A percentile compares a stretch with the other conserved stretches of the same genome.
Conservation (phyloP, 371 early-diverging fungal genomes). For the Apophysomyces ossiformis region DNA sequence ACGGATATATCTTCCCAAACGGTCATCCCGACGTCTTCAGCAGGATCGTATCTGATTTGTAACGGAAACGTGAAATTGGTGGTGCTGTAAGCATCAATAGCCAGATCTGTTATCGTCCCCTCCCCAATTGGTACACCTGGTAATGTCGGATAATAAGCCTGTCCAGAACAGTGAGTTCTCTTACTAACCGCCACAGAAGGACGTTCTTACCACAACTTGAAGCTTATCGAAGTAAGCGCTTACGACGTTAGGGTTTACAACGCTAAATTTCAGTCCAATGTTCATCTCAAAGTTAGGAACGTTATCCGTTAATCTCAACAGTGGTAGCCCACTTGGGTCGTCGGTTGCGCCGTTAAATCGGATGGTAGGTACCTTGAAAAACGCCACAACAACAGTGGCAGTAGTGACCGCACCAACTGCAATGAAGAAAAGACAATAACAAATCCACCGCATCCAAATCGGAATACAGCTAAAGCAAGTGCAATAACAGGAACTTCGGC, state of each 20-base stretch:
- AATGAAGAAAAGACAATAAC: slow-evolving; percentile 17
- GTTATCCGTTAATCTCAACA: neutral
- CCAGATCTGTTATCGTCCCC: slow-evolving; percentile 32
- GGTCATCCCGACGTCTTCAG: slow-evolving; percentile 28
- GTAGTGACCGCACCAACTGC: slow-evolving; percentile 15
- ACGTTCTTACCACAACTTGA: slow-evolving; percentile 31
- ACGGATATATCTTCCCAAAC: slow-evolving; percentile 42
- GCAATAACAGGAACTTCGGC: slow-evolving; percentile 14
- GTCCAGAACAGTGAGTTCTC: neutral
- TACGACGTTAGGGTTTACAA: slow-evolving; percentile 43
- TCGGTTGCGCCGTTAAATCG: slow-evolving; percentile 28
- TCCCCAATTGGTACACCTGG: slow-evolving; percentile 40
- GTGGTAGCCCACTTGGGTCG: slow-evolving; percentile 21
- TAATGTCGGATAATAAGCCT: slow-evolving; percentile 50
- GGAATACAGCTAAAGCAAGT: slow-evolving; percentile 29
- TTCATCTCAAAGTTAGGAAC: slow-evolving; percentile 2
- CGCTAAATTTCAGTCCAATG: slow-evolving; percentile 35
- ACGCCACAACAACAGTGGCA: slow-evolving; percentile 23
- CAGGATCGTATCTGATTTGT: slow-evolving; percentile 30
- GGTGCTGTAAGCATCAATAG: slow-evolving; percentile 33
- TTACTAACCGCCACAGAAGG: neutral
- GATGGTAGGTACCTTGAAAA: slow-evolving; percentile 28
- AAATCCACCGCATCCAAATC: slow-evolving; percentile 28
- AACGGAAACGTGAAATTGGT: slow-evolving; percentile 45
- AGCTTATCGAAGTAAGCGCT: slow-evolving; percentile 38